These are phyloP conservation scores for Lactarius quietus DNA, from an alignment of 768 basidiomycete species.

Conservation along the genomic window DNA sequence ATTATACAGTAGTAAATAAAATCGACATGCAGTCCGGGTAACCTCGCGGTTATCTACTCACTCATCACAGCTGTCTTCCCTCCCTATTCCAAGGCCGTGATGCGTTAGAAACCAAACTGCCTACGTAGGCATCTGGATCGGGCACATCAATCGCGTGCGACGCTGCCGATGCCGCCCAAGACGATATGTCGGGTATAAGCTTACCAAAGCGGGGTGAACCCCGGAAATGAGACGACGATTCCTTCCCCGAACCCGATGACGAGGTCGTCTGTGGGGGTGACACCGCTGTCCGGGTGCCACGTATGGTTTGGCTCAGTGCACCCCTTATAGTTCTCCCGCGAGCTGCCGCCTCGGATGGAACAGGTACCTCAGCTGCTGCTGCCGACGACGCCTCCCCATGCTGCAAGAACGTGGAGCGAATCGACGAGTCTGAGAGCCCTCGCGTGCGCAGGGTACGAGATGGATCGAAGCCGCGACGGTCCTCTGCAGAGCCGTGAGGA, in stretches of 20 bases:
- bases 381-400: slow-evolving; percentile 39
- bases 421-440: slow-evolving; percentile 89
- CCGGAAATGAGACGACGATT: slow-evolving; percentile 28
- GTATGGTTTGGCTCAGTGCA: slow-evolving; percentile 33
- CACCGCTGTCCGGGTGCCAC: slow-evolving; percentile 32
- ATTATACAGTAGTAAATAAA: background rate
- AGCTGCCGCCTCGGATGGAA: slow-evolving; percentile 11
- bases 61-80: slow-evolving; percentile 2
- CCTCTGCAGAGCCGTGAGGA: slow-evolving; percentile 37
- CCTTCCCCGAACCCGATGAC: slow-evolving; percentile 16
- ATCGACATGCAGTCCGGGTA: background rate
- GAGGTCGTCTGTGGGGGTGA: slow-evolving; percentile 15
- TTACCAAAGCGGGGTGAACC: slow-evolving; percentile 28
- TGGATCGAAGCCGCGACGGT: slow-evolving; percentile 41
- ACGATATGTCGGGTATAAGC: slow-evolving; percentile 35
- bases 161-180: slow-evolving; percentile 35
- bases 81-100: slow-evolving; percentile 1
- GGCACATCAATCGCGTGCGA: slow-evolving; percentile 28
- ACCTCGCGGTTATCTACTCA: background rate
- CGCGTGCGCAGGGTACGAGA: slow-evolving; percentile 67
- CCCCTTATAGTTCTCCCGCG: slow-evolving; percentile 33
- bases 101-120: slow-evolving; percentile 14
- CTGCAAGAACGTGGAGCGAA: slow-evolving; percentile 76
- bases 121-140: slow-evolving; percentile 21
- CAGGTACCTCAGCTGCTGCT: background rate